A percentile compares a stretch with the other conserved stretches of the same genome.
Conservation (phyloP, 768 basidiomycete species). For the Tulasnella sp. region DNA sequence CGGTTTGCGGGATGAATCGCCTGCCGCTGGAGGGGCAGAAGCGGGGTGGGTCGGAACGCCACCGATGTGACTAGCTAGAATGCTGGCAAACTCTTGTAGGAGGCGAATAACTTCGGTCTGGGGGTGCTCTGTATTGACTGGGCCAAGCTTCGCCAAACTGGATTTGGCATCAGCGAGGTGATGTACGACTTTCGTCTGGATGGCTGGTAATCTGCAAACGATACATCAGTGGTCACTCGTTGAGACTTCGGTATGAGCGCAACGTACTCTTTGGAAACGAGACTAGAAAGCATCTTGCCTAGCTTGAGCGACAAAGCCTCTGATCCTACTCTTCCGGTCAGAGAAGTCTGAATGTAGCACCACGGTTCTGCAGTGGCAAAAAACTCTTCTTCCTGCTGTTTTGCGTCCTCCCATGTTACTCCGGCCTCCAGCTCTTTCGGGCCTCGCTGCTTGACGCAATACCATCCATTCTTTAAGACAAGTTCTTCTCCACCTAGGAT, state of each 20-base stretch:
- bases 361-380: constrained; percentile 28
- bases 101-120: constrained; percentile 42
- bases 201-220: constrained; percentile 43
- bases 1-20: too few relatives aligned
- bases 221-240: background rate
- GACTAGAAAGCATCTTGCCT: constrained; percentile 47
- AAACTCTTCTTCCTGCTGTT: constrained; percentile 42
- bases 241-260: background rate
- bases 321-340: constrained; percentile 1
- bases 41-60: constrained; percentile 32
- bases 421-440: constrained; percentile 39
- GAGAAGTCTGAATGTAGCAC: background rate
- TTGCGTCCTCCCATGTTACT: constrained; percentile 50
- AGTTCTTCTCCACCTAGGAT: constrained; percentile 20
- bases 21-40: background rate
- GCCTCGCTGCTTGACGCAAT: constrained; percentile 43
- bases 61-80: constrained; percentile 35
- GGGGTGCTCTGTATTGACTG: constrained; percentile 43
- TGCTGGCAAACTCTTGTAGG: constrained; percentile 36
- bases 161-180: constrained; percentile 32
- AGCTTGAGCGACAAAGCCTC: constrained; percentile 39
- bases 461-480: constrained; percentile 46
- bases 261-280: constrained; percentile 48
- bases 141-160: constrained; percentile 31
- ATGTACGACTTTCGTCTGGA: constrained; percentile 45